phyloP scores from a whole-genome alignment of 257 asterid species.

The Nicotiana sylvestris region DNA sequence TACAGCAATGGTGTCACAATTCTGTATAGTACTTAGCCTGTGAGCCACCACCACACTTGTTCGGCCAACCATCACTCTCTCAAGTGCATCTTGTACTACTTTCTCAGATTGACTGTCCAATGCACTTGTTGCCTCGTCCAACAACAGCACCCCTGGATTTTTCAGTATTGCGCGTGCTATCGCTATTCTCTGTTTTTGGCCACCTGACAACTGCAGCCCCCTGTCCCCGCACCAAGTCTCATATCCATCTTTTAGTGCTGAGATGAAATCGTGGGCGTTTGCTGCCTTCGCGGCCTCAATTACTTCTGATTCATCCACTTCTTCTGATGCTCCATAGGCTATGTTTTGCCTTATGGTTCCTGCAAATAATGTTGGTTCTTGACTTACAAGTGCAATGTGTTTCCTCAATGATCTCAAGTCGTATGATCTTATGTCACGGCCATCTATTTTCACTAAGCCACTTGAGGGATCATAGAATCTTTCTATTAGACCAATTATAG shows the following conservation, averaged over 20 bases:
- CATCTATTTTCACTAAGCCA: constrained; percentile 65
- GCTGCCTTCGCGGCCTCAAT: constrained; percentile 75
- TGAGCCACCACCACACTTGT: constrained; percentile 91
- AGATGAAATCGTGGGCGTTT: constrained; percentile 77
- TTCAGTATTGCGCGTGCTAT: constrained; percentile 74
- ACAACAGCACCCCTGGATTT: constrained; percentile 55
- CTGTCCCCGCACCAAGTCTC: constrained; percentile 80
- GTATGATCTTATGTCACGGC: constrained; percentile 58
- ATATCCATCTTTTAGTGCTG: constrained; percentile 61
- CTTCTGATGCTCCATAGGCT: constrained; percentile 50
- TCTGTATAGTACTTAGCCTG: constrained; percentile 68
- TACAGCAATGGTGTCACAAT: constrained; percentile 67
- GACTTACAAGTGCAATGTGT: constrained; percentile 77
- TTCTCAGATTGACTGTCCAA: constrained; percentile 78
- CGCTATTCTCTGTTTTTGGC: constrained; percentile 86
- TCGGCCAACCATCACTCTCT: constrained; percentile 75
- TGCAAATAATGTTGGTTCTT: constrained; percentile 74
- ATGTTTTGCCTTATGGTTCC: constrained; percentile 71
- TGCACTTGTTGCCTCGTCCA: constrained; percentile 91
- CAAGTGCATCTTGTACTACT: constrained; percentile 81
- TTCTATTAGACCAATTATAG: constrained; percentile 62
- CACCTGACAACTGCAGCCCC: constrained; percentile 83
- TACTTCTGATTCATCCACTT: constrained; percentile 46
- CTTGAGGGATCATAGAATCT: constrained; percentile 67
- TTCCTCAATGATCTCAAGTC: constrained; percentile 55